phyloP scores from a whole-genome alignment of 2,329 filamentous ascomycete genomes.

The Fusarium napiforme region DNA sequence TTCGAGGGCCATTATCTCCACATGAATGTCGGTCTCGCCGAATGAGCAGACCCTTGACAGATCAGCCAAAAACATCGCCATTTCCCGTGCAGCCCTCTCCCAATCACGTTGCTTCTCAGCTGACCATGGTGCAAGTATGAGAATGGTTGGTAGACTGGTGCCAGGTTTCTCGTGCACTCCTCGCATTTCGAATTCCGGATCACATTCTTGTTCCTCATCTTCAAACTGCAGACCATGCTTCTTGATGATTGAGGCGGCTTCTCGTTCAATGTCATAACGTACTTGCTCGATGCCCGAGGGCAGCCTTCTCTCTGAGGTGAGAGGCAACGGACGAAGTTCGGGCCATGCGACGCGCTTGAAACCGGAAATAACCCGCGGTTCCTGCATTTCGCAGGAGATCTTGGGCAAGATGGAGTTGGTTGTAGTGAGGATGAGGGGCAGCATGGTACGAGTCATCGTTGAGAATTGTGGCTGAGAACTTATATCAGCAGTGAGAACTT shows the following conservation, averaged over 20 bases:
- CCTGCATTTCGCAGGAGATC: accelerated
- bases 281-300: neutral
- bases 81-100: neutral
- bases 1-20: neutral
- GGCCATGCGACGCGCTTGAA: neutral
- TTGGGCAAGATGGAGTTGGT: neutral
- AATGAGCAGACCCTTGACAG: neutral
- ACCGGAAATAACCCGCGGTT: neutral
- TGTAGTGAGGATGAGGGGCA: neutral
- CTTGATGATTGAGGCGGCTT: neutral
- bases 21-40: neutral
- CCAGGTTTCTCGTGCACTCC: accelerated
- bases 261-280: accelerated
- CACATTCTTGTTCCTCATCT: accelerated
- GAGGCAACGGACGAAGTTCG: neutral
- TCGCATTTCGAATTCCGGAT: neutral
- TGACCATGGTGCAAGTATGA: neutral
- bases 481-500: accelerated
- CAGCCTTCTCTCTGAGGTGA: accelerated
- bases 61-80: neutral
- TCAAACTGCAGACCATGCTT: neutral
- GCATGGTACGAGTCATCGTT: accelerated
- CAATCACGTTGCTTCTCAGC: neutral
- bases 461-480: neutral
- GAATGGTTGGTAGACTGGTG: neutral